Base-by-base conservation (phyloP, 257 asterid genomes). In the Salvia hispanica region DNA sequence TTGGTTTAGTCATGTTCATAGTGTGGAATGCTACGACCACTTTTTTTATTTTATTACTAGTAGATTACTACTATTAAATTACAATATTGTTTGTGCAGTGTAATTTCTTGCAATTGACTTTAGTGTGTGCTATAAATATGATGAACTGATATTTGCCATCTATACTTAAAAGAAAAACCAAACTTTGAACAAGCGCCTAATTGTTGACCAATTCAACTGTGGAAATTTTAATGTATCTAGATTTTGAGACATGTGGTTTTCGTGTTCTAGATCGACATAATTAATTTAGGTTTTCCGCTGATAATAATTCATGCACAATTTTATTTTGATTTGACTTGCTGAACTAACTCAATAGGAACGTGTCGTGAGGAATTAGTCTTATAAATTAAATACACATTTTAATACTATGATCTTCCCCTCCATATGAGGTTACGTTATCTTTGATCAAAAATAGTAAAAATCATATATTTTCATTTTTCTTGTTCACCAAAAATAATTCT, bases 1-100 rank as follows among this genome's bases (percentile, higher is more conserved):
- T 54, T 56, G 48, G 62, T 67, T 67, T 54, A 58, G 58, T 47
- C 71, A 59, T 21, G 80, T 75, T 36, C 36, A 36, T 39, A 10
- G 40, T 69, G 66, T 6, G 56, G 43, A 34, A 53, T 42, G 31
- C 8, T 42, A 14, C 7, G 16, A 15, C 60, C 47, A 36, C 47
- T 44, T 15, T 7, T 50, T 40, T 12, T 1, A 7, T 34, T 34
- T 34, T 5, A 34, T 34, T 34, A 39, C 8, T 39, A 39, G 9
- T 8, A 7, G 8, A n/a, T 34, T 18, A 12, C 21, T 18, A 12
- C 21, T 52, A 9, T 53, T 6, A 16, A 18, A 40, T 56, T 31
- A 31, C 9, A 31, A 13, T 56, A 31, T 12, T 56, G 62, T 56
- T 13, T 18, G 34, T 56, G 7, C 1, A 39, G 9, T 4, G 42